A percentile compares a stretch with the other conserved stretches of the same genome.
phyloP scores from a whole-genome alignment of 176 grass and related monocot genomes.

The Melocanna baccifera region DNA sequence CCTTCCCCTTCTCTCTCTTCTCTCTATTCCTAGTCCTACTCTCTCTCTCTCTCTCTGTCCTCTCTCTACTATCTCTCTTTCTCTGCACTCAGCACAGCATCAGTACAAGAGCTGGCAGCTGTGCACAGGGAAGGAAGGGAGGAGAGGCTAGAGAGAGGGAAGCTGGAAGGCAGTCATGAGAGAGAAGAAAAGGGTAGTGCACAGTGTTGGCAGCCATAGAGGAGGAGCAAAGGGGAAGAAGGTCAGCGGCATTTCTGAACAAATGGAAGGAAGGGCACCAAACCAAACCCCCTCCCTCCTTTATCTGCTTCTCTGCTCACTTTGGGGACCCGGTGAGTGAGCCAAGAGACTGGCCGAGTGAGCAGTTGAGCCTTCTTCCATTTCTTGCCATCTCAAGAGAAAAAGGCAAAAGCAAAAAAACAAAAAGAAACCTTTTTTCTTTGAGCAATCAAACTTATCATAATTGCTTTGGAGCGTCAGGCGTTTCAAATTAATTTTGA shows the following conservation, averaged over 20 bases:
- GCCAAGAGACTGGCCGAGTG: not conserved
- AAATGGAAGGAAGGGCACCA: conserved; percentile 28
- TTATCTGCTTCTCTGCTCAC: conserved; percentile 14
- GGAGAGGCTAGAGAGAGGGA: not conserved
- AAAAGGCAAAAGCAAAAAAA: not conserved
- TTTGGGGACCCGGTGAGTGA: not conserved
- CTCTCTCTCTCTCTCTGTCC: not conserved
- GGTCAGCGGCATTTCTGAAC: not conserved
- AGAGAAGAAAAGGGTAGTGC: conserved; percentile 6
- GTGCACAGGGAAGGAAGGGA: not conserved
- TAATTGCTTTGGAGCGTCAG: not conserved
- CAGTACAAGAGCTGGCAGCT: conserved; percentile 15
- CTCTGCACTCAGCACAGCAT: conserved; percentile 11
- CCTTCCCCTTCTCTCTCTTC: not conserved
- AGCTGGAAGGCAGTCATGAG: conserved; percentile 17
- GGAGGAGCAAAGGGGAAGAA: conserved; percentile 28
- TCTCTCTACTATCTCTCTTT: conserved; percentile 24
- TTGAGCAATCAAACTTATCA: not conserved
- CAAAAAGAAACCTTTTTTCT: not conserved
- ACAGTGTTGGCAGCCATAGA: conserved; percentile 24
- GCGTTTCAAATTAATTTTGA: not conserved
- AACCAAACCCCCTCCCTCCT: conserved; percentile 19
- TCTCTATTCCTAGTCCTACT: not conserved
- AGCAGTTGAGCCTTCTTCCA: not conserved
- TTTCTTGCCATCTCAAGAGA: not conserved